Conservation (phyloP, 768 basidiomycete genomes). For the Amanita subjunquillea region DNA sequence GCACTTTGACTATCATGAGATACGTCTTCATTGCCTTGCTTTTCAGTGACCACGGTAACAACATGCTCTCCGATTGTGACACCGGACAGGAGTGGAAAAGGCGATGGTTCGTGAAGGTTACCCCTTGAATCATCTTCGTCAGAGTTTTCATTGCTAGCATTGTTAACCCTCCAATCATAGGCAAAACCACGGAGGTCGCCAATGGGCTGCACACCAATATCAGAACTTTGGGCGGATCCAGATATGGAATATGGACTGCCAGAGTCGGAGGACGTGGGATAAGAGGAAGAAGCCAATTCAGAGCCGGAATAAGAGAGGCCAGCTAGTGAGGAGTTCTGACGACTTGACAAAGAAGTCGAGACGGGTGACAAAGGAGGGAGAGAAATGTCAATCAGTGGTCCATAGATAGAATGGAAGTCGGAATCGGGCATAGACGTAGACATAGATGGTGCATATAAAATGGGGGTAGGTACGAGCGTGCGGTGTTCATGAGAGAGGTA, state of each 20-base stretch:
- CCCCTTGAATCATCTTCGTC: not conserved
- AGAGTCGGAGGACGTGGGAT: not conserved
- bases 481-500: not conserved
- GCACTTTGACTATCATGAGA: not conserved
- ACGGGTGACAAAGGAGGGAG: not conserved
- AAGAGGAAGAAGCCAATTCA: not conserved
- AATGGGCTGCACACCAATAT: not conserved
- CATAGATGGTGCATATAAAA: not conserved
- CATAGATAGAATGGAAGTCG: not conserved
- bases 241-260: not conserved
- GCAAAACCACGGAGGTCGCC: slow-evolving; percentile 1
- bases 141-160: not conserved
- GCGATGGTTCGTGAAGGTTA: not conserved
- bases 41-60: not conserved
- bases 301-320: not conserved
- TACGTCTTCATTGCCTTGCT: not conserved
- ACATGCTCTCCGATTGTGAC: too few species aligned
- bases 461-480: not conserved
- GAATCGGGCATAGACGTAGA: not conserved
- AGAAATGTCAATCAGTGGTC: slow-evolving; percentile 5
- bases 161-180: slow-evolving; percentile 4
- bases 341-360: not conserved
- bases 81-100: not conserved
- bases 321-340: not conserved
- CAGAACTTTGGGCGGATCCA: not conserved